These are phyloP conservation scores for Turritis glabra DNA, from an alignment of 345 rosid species.

Conservation along the genomic window DNA sequence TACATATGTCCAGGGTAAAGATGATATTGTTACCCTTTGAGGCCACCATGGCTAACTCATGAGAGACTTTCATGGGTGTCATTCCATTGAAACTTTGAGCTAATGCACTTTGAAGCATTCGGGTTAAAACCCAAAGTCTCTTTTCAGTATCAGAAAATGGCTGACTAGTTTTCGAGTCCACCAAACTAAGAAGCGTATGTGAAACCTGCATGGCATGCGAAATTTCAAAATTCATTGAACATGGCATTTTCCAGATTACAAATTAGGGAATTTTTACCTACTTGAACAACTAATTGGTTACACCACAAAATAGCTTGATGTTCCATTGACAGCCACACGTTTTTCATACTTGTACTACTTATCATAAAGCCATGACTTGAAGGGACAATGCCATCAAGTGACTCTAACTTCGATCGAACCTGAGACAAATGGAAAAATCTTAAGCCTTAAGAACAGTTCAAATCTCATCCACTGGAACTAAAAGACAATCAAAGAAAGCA, in stretches of 20 bases:
- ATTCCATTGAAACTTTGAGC: conserved; percentile 72
- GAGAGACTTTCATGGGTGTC: conserved; percentile 53
- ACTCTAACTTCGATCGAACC: conserved; percentile 84
- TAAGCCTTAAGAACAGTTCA: not conserved
- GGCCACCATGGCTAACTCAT: conserved; percentile 41
- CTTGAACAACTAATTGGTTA: conserved; percentile 96
- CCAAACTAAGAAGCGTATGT: conserved; percentile 93
- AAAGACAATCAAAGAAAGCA: conserved; percentile 17
- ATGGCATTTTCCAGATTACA: conserved; percentile 9
- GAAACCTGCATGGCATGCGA: conserved; percentile 64
- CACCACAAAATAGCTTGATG: conserved; percentile 99
- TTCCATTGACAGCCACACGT: conserved; percentile 98
- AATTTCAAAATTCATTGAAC: conserved; percentile 33
- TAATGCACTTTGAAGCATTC: conserved; percentile 87
- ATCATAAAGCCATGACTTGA: conserved; percentile 85
- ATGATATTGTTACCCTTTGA: conserved; percentile 49
- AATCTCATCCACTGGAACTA: conserved; percentile 13
- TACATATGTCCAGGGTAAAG: conserved; percentile 10
- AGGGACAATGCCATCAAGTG: conserved; percentile 95
- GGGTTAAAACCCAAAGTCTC: conserved; percentile 65
- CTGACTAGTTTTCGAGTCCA: conserved; percentile 73
- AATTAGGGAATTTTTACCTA: conserved; percentile 43
- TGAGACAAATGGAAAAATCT: conserved; percentile 37
- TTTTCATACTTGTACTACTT: conserved; percentile 87
- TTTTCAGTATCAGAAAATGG: conserved; percentile 58